Conservation (phyloP, 2,329 filamentous ascomycete genomes). For the Ceratocystis ficicola region DNA sequence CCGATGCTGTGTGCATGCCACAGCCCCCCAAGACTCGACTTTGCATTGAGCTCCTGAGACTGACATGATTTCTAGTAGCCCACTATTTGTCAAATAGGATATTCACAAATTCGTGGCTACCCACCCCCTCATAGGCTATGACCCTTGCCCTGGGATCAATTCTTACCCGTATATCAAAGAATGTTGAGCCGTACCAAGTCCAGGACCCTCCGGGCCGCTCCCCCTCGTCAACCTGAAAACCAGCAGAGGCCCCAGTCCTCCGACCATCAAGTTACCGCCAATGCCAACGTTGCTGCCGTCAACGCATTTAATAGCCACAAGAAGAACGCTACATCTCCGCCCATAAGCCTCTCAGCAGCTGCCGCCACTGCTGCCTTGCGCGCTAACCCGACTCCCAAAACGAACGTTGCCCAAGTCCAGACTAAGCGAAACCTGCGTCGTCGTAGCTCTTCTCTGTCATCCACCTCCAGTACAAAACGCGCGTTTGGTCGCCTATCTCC, state of each 20-base stretch:
- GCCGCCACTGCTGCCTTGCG: conserved; percentile 78
- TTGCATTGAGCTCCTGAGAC: conserved; percentile 2
- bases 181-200: conserved; percentile 42
- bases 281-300: conserved; percentile 63
- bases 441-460: conserved; percentile 60
- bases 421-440: conserved; percentile 67
- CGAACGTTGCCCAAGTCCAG: conserved; percentile 67
- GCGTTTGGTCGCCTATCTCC: conserved; percentile 16
- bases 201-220: conserved; percentile 31
- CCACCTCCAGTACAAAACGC: conserved; percentile 38
- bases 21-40: background rate
- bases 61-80: background rate
- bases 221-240: conserved; percentile 13
- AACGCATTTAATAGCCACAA: conserved; percentile 64
- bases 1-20: conserved; percentile 9
- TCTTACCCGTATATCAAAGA: conserved; percentile 27
- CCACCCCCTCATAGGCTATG: conserved; percentile 10
- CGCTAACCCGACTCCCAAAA: conserved; percentile 64
- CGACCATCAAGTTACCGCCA: conserved; percentile 49
- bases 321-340: conserved; percentile 30
- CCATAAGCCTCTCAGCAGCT: conserved; percentile 61
- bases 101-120: conserved; percentile 9
- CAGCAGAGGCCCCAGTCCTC: conserved; percentile 26
- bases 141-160: conserved; percentile 6
- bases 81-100: background rate